phyloP scores from a whole-genome alignment of 164 flowering plant species.

The Kingdonia uniflora region DNA sequence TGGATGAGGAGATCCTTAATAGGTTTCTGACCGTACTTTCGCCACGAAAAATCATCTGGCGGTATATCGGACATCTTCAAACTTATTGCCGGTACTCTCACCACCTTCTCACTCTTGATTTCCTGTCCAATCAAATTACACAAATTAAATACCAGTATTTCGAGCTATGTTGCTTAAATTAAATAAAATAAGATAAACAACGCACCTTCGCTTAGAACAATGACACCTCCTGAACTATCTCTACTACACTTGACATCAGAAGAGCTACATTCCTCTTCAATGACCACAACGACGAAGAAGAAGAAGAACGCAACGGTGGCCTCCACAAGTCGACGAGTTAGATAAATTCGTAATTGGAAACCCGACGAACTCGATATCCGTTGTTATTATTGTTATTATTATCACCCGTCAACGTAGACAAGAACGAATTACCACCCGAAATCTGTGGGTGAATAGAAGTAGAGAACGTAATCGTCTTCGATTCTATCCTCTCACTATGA shows the following conservation, averaged over 20 bases:
- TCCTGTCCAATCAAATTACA: slow-evolving; percentile 24
- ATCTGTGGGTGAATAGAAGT: slow-evolving; percentile 21
- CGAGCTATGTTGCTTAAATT: not conserved
- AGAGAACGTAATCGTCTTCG: slow-evolving; percentile 18
- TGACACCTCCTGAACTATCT: slow-evolving; percentile 43
- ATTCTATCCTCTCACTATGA: too few species aligned
- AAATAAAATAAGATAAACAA: not conserved
- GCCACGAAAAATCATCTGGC: slow-evolving; percentile 88
- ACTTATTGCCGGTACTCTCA: slow-evolving; percentile 81
- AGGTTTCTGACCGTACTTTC: slow-evolving; percentile 93
- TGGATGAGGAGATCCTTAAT: slow-evolving; percentile 92
- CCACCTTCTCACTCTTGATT: slow-evolving; percentile 54
- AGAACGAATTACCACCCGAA: slow-evolving; percentile 33
- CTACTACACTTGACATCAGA: slow-evolving; percentile 42
- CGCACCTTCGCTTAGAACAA: slow-evolving; percentile 70
- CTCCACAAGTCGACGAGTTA: slow-evolving; percentile 24
- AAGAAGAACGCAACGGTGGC: slow-evolving; percentile 39
- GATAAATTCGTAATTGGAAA: slow-evolving; percentile 22
- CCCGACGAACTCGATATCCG: slow-evolving; percentile 14
- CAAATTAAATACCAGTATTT: not conserved
- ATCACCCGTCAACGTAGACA: slow-evolving; percentile 52
- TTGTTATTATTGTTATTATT: slow-evolving; percentile 20
- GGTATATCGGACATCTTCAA: slow-evolving; percentile 83
- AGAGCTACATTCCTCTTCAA: slow-evolving; percentile 53
- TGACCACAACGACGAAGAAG: slow-evolving; percentile 25